Conservation (phyloP, 441 rosid genomes). For the Euphorbia celastroides region DNA sequence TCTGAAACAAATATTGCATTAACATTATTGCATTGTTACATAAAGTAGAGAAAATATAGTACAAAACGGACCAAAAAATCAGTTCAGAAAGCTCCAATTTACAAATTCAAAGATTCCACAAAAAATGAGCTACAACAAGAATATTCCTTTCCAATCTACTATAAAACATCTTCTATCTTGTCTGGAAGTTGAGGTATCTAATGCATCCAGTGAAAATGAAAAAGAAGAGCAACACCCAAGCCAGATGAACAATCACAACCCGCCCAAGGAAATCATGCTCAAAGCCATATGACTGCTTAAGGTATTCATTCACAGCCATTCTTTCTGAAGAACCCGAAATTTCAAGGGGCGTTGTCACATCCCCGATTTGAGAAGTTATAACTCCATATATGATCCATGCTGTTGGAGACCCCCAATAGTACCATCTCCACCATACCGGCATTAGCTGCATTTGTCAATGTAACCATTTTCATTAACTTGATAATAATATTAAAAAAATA, state of each 20-base stretch:
- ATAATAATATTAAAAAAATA: no score
- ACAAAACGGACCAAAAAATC: not conserved
- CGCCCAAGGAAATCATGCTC: slow-evolving; percentile 38
- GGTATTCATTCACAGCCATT: slow-evolving; percentile 30
- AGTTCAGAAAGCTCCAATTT: not conserved
- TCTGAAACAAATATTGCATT: not conserved
- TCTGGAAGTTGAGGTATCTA: slow-evolving; percentile 62
- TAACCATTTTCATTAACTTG: no score
- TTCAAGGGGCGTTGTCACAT: slow-evolving; percentile 4
- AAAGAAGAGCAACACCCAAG: slow-evolving; percentile 45
- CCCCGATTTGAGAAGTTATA: slow-evolving; percentile 36
- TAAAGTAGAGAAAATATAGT: no score
- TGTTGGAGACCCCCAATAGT: slow-evolving; percentile 40
- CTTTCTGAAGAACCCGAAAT: slow-evolving; percentile 18
- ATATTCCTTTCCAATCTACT: not conserved
- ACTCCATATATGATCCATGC: slow-evolving; percentile 49
- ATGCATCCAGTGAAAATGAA: slow-evolving; percentile 53
- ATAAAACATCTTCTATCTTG: slow-evolving; percentile 24
- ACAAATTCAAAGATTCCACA: not conserved
- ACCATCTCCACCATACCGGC: slow-evolving; percentile 66
- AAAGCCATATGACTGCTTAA: slow-evolving; percentile 32
- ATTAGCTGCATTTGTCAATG: slow-evolving; percentile 35
- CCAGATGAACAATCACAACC: slow-evolving; percentile 42
- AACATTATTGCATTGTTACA: not conserved
- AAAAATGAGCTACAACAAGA: not conserved